Evolutionary conservation across 163 green algal species (phyloP).

Genomic region (Scenedesmus sp.): DNA sequence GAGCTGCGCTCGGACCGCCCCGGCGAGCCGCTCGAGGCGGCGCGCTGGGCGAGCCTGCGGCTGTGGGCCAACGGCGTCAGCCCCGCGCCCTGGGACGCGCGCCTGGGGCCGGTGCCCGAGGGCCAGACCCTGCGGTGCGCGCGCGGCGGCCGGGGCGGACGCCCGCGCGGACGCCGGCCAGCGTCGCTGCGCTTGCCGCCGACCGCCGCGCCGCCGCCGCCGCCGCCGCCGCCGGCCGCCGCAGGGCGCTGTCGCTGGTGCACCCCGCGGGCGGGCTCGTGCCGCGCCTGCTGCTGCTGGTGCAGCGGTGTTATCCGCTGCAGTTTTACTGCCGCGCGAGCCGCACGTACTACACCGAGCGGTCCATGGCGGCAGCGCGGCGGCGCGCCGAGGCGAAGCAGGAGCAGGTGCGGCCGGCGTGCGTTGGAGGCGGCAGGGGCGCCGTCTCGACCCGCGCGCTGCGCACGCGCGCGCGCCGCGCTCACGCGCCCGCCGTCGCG

Average conservation of each 20-base stretch:
- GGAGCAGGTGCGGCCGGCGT: slow-evolving; percentile 1
- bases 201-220: background rate
- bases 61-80: slow-evolving; percentile 54
- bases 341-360: background rate
- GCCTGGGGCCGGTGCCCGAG: slow-evolving; percentile 33
- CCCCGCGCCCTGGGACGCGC: slow-evolving; percentile 44
- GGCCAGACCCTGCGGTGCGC: slow-evolving; percentile 27
- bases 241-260: slow-evolving; percentile 45
- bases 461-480: too few relatives aligned
- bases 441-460: too few relatives aligned
- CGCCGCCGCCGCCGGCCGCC: background rate
- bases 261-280: slow-evolving; percentile 50
- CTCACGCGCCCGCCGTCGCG: too few relatives aligned
- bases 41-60: slow-evolving; percentile 23
- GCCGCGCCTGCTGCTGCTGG: slow-evolving; percentile 58
- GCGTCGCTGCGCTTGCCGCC: background rate
- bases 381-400: background rate
- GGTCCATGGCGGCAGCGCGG: background rate
- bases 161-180: too few relatives aligned
- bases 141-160: too few relatives aligned
- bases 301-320: slow-evolving; percentile 56
- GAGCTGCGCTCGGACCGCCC: slow-evolving; percentile 60
- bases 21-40: slow-evolving; percentile 60
- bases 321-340: slow-evolving; percentile 25
- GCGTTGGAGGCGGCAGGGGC: too few relatives aligned